These are phyloP conservation scores for Lachnellula suecica DNA, from an alignment of 2,329 filamentous ascomycete species.

Conservation along the genomic window DNA sequence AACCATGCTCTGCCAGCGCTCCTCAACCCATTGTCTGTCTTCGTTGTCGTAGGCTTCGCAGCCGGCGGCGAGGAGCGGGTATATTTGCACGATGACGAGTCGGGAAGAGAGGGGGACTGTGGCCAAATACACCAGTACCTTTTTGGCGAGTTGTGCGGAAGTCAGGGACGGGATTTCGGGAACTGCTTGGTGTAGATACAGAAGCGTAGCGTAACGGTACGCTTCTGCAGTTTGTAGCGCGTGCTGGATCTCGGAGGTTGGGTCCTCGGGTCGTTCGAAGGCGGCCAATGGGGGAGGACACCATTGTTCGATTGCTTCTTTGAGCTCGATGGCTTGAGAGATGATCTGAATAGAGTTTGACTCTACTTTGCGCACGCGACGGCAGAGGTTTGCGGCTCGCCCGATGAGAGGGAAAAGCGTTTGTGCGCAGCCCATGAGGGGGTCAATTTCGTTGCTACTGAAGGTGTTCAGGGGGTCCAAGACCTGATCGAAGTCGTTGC, in stretches of 20 bases:
- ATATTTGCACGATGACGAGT: constrained; percentile 68
- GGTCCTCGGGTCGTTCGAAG: constrained; percentile 63
- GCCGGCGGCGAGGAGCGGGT: constrained; percentile 65
- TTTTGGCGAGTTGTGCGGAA: constrained; percentile 58
- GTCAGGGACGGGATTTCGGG: constrained; percentile 63
- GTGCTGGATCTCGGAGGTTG: constrained; percentile 60
- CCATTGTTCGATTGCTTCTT: constrained; percentile 61
- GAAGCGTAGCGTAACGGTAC: constrained; percentile 64
- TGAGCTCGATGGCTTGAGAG: constrained; percentile 60
- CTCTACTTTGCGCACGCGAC: constrained; percentile 52
- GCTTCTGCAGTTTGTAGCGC: constrained; percentile 66
- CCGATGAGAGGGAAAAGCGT: constrained; percentile 70
- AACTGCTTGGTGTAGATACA: constrained; percentile 68
- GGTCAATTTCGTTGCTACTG: constrained; percentile 56
- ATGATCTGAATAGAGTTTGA: constrained; percentile 61
- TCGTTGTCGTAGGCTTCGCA: constrained; percentile 60
- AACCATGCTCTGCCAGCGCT: constrained; percentile 61
- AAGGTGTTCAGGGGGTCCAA: constrained; percentile 38
- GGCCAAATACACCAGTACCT: constrained; percentile 59
- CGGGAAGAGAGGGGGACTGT: constrained; percentile 62
- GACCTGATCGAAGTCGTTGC: constrained; percentile 51
- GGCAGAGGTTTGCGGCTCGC: constrained; percentile 63
- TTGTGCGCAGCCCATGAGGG: constrained; percentile 67
- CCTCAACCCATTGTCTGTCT: constrained; percentile 62
- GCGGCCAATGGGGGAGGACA: constrained; percentile 46